phyloP scores from a whole-genome alignment of 257 asterid species.

The Parsonsia alboflavescens region DNA sequence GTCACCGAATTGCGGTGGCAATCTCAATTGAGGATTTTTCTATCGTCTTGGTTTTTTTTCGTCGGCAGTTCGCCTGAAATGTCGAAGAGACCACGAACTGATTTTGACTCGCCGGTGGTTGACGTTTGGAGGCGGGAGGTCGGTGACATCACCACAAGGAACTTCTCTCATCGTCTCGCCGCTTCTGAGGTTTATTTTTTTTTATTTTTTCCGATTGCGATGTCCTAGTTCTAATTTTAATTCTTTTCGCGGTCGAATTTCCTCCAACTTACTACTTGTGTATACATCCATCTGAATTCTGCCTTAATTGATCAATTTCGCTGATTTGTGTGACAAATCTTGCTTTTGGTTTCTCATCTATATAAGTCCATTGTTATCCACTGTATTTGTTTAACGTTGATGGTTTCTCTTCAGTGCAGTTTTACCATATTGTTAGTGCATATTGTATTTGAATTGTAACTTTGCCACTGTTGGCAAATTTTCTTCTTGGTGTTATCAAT shows the following conservation, averaged over 20 bases:
- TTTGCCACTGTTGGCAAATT: neutral
- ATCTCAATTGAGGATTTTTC: neutral
- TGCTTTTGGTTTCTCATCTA: neutral
- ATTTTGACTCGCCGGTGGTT: slow-evolving; percentile 46
- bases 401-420: neutral
- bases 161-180: slow-evolving; percentile 58
- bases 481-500: no score
- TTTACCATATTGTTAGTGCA: neutral
- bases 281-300: neutral
- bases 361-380: neutral
- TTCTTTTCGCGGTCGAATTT: neutral
- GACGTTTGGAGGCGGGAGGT: slow-evolving; percentile 77
- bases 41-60: neutral
- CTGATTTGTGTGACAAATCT: neutral
- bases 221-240: neutral
- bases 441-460: neutral
- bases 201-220: neutral
- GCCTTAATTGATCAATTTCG: neutral
- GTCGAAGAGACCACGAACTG: slow-evolving; percentile 40
- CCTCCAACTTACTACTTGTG: neutral
- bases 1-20: neutral
- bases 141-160: slow-evolving; percentile 62
- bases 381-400: neutral
- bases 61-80: neutral
- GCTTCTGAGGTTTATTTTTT: slow-evolving; percentile 58